Evolutionary conservation across 2,329 filamentous ascomycete species (phyloP), one percentile per base, ranked within the genome.

Genomic region (Exophiala mesophila): DNA sequence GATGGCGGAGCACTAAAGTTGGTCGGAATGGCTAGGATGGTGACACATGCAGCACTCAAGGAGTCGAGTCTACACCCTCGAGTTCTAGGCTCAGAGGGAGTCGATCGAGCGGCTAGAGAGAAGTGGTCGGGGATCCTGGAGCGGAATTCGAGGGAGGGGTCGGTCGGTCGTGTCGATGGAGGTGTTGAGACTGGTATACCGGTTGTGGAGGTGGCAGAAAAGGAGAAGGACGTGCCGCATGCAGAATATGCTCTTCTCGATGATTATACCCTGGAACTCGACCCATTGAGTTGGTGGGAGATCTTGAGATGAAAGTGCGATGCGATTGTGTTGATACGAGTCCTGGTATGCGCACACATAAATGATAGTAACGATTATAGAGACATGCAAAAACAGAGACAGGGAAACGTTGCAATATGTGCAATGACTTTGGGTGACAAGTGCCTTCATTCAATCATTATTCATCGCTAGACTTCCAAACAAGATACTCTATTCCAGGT

Each of bases 21-120:
- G 5, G 45, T 55, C 15, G 52, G 52, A 2, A 36, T 24, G 23
- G 52, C 47, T 7, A 44, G 45, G 15, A 53, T 53, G 50, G 30
- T 49, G 5, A 38, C 23, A 20, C 47, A 55, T 41, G 15, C 13
- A 3, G 39, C 21, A 5, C 20, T 55, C 17, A 20, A 21, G 16
- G 47, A 51, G 17, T 24, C 16, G 6, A 28, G 41, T 4, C 30
- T 47, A 4, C 50, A 55, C 44, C 43, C 47, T 7, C 23, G 23
- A 12, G 12, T 26, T 6, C 7, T 6, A 6, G 23, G 23, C 23
- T 6, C 7, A 7, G 23, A 12, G 6, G 23, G 23, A 12, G 23
- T 7, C 12, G 23, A 6, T 7, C 7, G 23, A 7, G 23, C 23
- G 23, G 12, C 6, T 6, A 26, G 12, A 26, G 23, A 26, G 23